Evolutionary conservation across 2,329 filamentous ascomycete genomes (phyloP).

Genomic region (Ceratocystis variospora): DNA sequence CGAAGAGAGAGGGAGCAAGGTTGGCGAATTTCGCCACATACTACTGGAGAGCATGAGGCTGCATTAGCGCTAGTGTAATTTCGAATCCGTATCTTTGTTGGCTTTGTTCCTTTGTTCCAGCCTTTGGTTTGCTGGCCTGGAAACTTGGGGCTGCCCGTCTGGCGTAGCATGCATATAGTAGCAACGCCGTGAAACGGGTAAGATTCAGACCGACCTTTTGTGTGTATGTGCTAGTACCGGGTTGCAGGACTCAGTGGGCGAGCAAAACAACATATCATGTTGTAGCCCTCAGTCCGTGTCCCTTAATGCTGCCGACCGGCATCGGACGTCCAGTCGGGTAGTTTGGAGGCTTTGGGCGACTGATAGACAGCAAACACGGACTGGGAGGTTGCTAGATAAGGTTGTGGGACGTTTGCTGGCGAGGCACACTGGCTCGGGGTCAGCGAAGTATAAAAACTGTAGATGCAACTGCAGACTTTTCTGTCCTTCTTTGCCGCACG

Average conservation of each 20-base stretch:
- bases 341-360: not conserved
- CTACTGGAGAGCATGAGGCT: not conserved
- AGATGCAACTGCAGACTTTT: not conserved
- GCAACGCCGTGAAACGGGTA: not conserved
- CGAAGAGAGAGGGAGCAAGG: not conserved
- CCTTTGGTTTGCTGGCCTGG: not conserved
- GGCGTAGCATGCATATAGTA: not conserved
- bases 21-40: not conserved
- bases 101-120: not conserved
- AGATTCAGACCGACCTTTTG: conserved; percentile 4
- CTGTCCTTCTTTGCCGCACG: not conserved
- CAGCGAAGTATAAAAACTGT: not conserved
- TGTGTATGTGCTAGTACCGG: not conserved
- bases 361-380: not conserved
- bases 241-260: not conserved
- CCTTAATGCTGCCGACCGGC: not conserved
- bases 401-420: not conserved
- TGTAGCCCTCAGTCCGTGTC: not conserved
- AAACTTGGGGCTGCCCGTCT: not conserved
- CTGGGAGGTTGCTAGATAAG: not conserved
- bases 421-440: not conserved
- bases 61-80: not conserved
- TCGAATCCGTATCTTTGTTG: not conserved
- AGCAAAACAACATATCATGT: not conserved
- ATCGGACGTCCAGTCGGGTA: not conserved